phyloP scores from a whole-genome alignment of 495 filamentous ascomycete species.

The Penicillium argentinense region DNA sequence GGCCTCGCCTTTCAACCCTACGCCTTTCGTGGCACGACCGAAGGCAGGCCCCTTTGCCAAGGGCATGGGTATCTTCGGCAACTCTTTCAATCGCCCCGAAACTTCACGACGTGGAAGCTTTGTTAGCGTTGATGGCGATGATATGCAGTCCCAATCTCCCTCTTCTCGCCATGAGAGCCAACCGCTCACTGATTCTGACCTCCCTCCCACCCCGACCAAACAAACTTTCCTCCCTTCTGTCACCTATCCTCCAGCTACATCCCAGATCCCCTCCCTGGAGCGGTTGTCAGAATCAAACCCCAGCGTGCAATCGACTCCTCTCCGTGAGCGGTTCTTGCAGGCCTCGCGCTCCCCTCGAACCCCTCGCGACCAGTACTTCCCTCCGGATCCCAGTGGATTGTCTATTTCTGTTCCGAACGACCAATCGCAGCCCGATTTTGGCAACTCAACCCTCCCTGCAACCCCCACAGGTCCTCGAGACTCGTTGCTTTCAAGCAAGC shows the following conservation, averaged over 20 bases:
- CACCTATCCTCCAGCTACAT: conserved; percentile 41
- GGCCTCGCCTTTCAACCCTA: conserved; percentile 61
- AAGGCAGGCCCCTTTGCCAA: conserved; percentile 62
- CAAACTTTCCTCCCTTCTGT: conserved; percentile 52
- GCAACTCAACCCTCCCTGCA: conserved; percentile 59
- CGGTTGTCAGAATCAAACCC: conserved; percentile 35
- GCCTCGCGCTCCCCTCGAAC: conserved; percentile 72
- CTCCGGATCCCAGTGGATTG: conserved; percentile 78
- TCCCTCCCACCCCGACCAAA: conserved; percentile 93
- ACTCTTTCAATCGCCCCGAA: conserved; percentile 47
- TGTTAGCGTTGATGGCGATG: conserved; percentile 74
- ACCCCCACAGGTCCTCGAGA: conserved; percentile 77
- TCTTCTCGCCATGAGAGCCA: conserved; percentile 58
- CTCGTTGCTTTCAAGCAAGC: conserved; percentile 50
- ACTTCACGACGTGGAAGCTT: conserved; percentile 70
- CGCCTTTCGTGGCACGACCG: conserved; percentile 34
- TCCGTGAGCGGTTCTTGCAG: conserved; percentile 44
- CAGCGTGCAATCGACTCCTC: conserved; percentile 31
- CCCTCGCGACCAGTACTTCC: conserved; percentile 69
- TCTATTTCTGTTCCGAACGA: conserved; percentile 67
- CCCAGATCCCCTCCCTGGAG: conserved; percentile 41
- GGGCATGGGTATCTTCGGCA: conserved; percentile 69
- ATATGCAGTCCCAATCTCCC: conserved; percentile 56
- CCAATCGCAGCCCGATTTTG: conserved; percentile 42
- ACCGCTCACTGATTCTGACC: conserved; percentile 64